These are phyloP conservation scores for Backusella mclennaniae DNA, from an alignment of 192 early-diverging fungal genomes.

Conservation along the genomic window DNA sequence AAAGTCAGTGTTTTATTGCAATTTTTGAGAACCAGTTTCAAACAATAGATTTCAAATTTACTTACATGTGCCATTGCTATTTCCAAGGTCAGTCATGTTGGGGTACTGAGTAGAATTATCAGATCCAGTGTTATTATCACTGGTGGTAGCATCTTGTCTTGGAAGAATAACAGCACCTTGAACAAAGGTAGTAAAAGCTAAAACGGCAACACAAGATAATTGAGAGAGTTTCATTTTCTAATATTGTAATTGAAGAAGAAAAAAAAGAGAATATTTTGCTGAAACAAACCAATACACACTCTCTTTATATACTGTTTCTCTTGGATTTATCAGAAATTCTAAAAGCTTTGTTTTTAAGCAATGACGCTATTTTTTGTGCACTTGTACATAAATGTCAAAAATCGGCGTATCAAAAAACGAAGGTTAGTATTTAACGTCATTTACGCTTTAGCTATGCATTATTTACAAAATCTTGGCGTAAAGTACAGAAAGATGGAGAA, in stretches of 20 bases:
- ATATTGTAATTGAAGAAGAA: neutral
- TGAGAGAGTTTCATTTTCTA: neutral
- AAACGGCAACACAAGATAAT: neutral
- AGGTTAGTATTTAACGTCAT: neutral
- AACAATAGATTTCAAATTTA: neutral
- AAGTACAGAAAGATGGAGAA: neutral
- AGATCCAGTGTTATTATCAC: neutral
- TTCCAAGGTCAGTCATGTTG: neutral
- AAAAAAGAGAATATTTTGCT: neutral
- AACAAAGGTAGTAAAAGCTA: neutral
- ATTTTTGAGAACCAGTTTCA: too few relatives aligned
- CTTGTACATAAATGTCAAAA: slow-evolving; percentile 1
- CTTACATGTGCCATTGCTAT: slow-evolving; percentile 1
- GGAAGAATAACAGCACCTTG: neutral
- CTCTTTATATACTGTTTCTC: neutral
- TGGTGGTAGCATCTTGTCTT: neutral
- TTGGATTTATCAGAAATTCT: neutral
- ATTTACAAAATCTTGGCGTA: neutral
- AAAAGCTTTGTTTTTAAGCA: neutral
- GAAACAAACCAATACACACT: neutral
- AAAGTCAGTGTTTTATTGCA: too few relatives aligned
- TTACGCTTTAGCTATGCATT: neutral
- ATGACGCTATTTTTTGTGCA: neutral
- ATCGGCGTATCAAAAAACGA: neutral
- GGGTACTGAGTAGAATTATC: neutral